These are phyloP conservation scores for Corchorus capsularis DNA, from an alignment of 345 rosid genomes.

Conservation along the genomic window DNA sequence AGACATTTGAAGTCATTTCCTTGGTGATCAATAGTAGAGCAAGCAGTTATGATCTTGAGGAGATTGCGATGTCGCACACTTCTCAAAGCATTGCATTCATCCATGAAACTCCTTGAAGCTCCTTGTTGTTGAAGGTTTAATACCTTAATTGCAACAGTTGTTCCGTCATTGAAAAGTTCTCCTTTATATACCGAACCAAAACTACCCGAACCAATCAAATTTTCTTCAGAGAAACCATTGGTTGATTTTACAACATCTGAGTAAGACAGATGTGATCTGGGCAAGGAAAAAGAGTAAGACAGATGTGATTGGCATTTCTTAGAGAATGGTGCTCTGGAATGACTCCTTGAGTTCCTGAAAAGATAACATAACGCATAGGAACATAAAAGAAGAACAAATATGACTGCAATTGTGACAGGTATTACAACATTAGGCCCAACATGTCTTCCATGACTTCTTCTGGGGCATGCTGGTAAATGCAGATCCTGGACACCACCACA, in stretches of 20 bases:
- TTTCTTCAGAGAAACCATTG: slow-evolving; percentile 7
- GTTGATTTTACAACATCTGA: slow-evolving; percentile 11
- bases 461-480: background rate
- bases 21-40: slow-evolving; percentile 9
- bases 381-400: background rate
- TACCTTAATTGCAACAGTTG: slow-evolving; percentile 21
- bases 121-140: slow-evolving; percentile 16
- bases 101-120: slow-evolving; percentile 19
- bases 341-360: background rate
- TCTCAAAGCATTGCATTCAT: slow-evolving; percentile 21
- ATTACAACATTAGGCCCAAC: background rate
- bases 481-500: background rate
- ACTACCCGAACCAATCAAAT: slow-evolving; percentile 22
- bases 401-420: background rate
- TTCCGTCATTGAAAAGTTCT: background rate
- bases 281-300: too few species aligned
- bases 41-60: slow-evolving; percentile 23
- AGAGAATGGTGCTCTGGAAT: background rate
- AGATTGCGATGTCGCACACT: slow-evolving; percentile 28
- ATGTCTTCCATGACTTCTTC: background rate
- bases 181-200: slow-evolving; percentile 21
- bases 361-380: background rate
- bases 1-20: slow-evolving; percentile 14
- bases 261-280: slow-evolving; percentile 2
- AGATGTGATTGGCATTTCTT: background rate